phyloP scores from a whole-genome alignment of 495 filamentous ascomycete species.

The Daldinia childiae region DNA sequence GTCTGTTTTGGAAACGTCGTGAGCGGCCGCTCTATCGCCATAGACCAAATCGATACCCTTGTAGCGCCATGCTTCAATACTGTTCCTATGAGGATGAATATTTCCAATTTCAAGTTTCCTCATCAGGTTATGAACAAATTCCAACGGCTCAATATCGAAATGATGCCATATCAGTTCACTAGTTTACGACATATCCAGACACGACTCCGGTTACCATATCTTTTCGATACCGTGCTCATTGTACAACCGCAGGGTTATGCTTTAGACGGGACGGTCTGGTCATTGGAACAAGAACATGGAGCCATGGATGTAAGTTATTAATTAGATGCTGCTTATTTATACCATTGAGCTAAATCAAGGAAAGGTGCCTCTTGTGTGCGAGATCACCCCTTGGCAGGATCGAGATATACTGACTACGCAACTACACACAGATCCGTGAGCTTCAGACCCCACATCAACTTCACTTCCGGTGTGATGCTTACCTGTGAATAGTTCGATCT shows the following conservation, averaged over 20 bases:
- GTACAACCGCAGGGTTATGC: constrained; percentile 65
- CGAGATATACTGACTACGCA: constrained; percentile 56
- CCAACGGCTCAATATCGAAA: constrained; percentile 64
- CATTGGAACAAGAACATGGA: constrained; percentile 70
- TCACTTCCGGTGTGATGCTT: constrained; percentile 6
- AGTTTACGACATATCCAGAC: constrained; percentile 71
- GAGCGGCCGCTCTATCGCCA: constrained; percentile 71
- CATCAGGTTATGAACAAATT: constrained; percentile 63
- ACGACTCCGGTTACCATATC: constrained; percentile 48
- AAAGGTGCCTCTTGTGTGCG: constrained; percentile 71
- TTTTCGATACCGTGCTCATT: constrained; percentile 83
- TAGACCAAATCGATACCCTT: constrained; percentile 73
- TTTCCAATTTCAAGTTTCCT: constrained; percentile 56
- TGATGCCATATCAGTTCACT: constrained; percentile 72
- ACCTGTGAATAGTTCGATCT: constrained; percentile 46
- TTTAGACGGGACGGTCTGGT: constrained; percentile 71
- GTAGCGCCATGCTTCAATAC: constrained; percentile 92
- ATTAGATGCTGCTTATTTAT: neutral
- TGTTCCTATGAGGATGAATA: constrained; percentile 72
- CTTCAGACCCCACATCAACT: constrained; percentile 9
- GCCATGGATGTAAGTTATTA: constrained; percentile 72
- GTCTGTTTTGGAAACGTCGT: constrained; percentile 87
- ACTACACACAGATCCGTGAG: constrained; percentile 58
- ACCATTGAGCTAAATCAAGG: constrained; percentile 23
- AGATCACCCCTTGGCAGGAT: constrained; percentile 63